These are phyloP conservation scores for Plasmodium gallinaceum DNA, from an alignment of 169 alveolate genomes.

Conservation along the genomic window DNA sequence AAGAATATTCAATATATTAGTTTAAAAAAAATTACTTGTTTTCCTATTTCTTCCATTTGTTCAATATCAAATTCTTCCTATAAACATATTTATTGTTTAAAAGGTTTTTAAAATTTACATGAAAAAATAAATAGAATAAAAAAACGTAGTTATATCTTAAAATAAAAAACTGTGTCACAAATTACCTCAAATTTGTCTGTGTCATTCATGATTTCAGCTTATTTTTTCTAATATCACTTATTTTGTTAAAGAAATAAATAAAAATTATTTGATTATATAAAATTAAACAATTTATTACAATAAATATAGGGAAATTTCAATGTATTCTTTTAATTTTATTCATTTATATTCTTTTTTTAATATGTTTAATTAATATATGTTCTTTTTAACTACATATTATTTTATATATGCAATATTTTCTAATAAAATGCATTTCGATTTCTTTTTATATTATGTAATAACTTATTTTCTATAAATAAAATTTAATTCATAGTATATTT, in stretches of 20 bases:
- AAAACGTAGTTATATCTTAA: background rate
- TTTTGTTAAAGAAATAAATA: background rate
- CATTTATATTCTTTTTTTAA: background rate
- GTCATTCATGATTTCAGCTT: constrained; percentile 31
- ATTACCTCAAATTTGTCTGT: constrained; percentile 70
- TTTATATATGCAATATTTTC: no score
- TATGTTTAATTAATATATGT: background rate
- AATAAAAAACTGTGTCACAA: background rate
- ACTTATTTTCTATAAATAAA: no score
- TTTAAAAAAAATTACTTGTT: constrained; percentile 44
- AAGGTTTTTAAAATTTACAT: background rate
- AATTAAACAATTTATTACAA: background rate
- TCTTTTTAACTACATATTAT: no score
- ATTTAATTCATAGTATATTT: no score
- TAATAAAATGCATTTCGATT: no score
- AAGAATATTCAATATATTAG: background rate
- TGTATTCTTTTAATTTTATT: background rate
- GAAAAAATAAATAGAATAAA: no score
- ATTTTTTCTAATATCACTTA: background rate
- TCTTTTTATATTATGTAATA: no score
- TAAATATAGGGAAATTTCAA: background rate
- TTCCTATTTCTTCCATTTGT: constrained; percentile 82
- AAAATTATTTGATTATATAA: background rate
- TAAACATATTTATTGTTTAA: constrained; percentile 1
- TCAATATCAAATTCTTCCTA: constrained; percentile 82